Percentiles rank a stretch among this genome's conserved stretches.
These are phyloP conservation scores for Mortierella sp. DNA, from an alignment of 371 early-diverging fungal species.

Conservation along the genomic window DNA sequence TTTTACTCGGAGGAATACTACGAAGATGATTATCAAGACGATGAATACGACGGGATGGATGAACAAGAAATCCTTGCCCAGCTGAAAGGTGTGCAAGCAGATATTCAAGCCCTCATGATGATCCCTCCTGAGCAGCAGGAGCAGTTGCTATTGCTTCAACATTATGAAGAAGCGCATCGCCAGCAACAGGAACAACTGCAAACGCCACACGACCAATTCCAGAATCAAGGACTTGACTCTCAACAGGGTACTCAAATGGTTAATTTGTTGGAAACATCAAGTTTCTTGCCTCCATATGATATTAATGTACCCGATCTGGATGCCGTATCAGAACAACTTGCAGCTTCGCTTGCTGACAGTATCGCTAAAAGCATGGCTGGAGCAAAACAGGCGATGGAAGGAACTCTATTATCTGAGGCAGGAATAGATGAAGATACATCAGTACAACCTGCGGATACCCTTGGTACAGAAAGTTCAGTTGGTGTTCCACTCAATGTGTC, in stretches of 20 bases:
- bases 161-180: constrained; percentile 48
- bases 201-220: neutral
- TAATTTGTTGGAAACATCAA: constrained; percentile 13
- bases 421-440: neutral
- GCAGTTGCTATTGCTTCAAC: constrained; percentile 50
- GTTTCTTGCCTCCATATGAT: constrained; percentile 28
- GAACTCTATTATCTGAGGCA: constrained; percentile 7
- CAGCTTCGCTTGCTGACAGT: constrained; percentile 39
- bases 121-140: constrained; percentile 57
- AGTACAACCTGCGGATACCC: neutral
- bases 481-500: constrained; percentile 13
- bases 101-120: constrained; percentile 54
- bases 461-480: neutral
- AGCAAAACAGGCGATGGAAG: constrained; percentile 17
- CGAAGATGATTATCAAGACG: constrained; percentile 42
- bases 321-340: constrained; percentile 48
- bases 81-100: constrained; percentile 33
- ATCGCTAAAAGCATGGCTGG: constrained; percentile 44
- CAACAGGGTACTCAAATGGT: constrained; percentile 2
- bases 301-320: constrained; percentile 43
- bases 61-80: constrained; percentile 40
- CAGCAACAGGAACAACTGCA: constrained; percentile 29
- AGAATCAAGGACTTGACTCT: neutral
- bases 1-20: constrained; percentile 39
- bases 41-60: constrained; percentile 35